Conservation (phyloP, 2,329 filamentous ascomycete species). For the Ophiostoma sp. region DNA sequence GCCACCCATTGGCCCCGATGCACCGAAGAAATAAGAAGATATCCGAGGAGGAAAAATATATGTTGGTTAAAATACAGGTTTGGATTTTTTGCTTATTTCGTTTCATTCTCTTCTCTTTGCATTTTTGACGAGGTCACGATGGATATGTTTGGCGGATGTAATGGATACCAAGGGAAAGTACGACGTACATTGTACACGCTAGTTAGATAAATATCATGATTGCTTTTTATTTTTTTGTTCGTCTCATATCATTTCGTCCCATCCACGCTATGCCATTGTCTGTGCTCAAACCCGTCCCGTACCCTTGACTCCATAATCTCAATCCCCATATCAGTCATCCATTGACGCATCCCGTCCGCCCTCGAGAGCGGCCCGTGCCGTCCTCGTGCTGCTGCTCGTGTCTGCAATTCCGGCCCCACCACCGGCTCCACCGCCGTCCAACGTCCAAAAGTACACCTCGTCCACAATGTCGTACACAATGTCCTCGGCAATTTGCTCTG, state of each 20-base stretch:
- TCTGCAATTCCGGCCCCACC: constrained; percentile 42
- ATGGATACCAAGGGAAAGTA: background rate
- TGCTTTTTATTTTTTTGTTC: background rate
- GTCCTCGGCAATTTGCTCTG: constrained; percentile 93
- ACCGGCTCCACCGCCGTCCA: constrained; percentile 57
- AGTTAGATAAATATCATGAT: background rate
- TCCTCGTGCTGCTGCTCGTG: background rate
- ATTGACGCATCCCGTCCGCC: constrained; percentile 23
- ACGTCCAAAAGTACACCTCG: constrained; percentile 86
- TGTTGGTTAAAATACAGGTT: background rate
- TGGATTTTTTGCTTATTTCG: background rate
- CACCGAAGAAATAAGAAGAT: constrained; percentile 7
- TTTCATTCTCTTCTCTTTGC: background rate
- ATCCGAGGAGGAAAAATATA: background rate
- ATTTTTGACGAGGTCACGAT: background rate
- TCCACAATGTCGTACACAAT: constrained; percentile 90
- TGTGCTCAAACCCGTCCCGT: background rate
- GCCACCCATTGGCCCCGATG: constrained; percentile 25
- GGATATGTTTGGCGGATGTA: background rate
- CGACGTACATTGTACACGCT: background rate
- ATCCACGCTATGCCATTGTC: background rate
- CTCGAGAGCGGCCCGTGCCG: constrained; percentile 12
- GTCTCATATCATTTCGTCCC: background rate
- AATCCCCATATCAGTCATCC: constrained; percentile 22
- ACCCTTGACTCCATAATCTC: background rate